phyloP scores from a whole-genome alignment of 2,329 filamentous ascomycete genomes.

The Talaromyces funiculosus region DNA sequence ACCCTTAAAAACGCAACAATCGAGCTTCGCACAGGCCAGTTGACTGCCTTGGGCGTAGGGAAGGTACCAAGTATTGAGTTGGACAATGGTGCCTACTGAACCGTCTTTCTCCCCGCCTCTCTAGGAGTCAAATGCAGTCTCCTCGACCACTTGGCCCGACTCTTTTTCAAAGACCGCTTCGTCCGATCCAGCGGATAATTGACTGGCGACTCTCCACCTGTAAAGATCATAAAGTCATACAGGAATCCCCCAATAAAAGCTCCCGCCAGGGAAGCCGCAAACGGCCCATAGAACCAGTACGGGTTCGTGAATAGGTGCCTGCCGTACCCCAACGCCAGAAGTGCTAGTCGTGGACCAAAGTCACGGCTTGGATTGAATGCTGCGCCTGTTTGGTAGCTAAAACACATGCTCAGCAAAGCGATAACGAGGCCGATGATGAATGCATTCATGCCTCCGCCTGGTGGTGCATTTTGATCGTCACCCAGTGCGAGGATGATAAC shows the following conservation, averaged over 20 bases:
- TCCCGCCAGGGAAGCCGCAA: conserved; percentile 34
- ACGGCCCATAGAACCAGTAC: conserved; percentile 46
- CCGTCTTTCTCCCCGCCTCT: background rate
- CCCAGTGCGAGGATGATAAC: conserved; percentile 42
- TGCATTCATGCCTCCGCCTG: conserved; percentile 48
- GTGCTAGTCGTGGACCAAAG: conserved; percentile 45
- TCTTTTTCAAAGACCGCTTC: conserved; percentile 43
- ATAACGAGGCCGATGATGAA: conserved; percentile 45
- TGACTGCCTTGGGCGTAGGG: no score
- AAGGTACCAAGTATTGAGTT: no score
- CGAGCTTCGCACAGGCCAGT: background rate
- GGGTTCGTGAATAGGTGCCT: conserved; percentile 36
- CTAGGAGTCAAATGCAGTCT: conserved; percentile 21
- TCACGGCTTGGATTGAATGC: conserved; percentile 48
- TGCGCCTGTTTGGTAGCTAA: conserved; percentile 45
- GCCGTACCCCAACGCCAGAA: conserved; percentile 43
- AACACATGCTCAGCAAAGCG: conserved; percentile 28
- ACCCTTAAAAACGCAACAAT: background rate
- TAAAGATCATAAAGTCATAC: conserved; percentile 50
- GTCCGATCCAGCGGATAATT: conserved; percentile 46
- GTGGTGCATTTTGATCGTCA: conserved; percentile 44
- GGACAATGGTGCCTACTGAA: background rate
- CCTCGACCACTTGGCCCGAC: conserved; percentile 25
- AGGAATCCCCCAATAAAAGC: conserved; percentile 43
- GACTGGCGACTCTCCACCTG: conserved; percentile 47